phyloP scores from a whole-genome alignment of 805 yeast species.

The Tetrapisispora taiwanensis region DNA sequence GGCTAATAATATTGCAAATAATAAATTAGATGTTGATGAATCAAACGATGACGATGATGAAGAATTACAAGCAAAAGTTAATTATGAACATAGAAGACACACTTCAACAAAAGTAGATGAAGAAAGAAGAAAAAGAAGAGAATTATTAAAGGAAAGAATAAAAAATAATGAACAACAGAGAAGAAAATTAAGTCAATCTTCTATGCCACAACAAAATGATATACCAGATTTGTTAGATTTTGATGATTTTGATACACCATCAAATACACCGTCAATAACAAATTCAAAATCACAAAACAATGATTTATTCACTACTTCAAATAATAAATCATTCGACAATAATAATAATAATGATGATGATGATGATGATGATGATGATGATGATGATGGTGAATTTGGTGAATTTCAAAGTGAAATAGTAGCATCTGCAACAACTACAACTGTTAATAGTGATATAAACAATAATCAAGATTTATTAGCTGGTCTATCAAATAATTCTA shows the following conservation, averaged over 20 bases:
- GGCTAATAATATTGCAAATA: conserved; percentile 2
- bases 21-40: conserved; percentile 3
- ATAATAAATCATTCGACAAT: background rate
- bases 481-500: background rate
- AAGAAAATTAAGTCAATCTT: conserved; percentile 12
- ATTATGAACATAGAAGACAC: conserved; percentile 9
- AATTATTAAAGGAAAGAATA: conserved; percentile 28
- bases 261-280: no score
- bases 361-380: conserved; percentile 13
- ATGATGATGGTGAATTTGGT: conserved; percentile 31
- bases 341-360: conserved; percentile 3
- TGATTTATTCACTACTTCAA: no score
- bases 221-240: conserved; percentile 26
- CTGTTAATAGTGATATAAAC: conserved; percentile 3
- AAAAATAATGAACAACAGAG: conserved; percentile 26
- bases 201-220: conserved; percentile 7
- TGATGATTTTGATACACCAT: conserved; percentile 10
- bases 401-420: conserved; percentile 27
- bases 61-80: conserved; percentile 4
- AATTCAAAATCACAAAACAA: no score
- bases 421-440: conserved; percentile 1
- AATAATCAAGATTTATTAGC: conserved; percentile 6
- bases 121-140: conserved; percentile 31
- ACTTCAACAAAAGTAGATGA: conserved; percentile 24
- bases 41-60: conserved; percentile 3